Evolutionary conservation across 192 early-diverging fungal genomes (phyloP), one percentile per base, ranked within the genome.

Genomic region (Backusella parvicylindrica): DNA sequence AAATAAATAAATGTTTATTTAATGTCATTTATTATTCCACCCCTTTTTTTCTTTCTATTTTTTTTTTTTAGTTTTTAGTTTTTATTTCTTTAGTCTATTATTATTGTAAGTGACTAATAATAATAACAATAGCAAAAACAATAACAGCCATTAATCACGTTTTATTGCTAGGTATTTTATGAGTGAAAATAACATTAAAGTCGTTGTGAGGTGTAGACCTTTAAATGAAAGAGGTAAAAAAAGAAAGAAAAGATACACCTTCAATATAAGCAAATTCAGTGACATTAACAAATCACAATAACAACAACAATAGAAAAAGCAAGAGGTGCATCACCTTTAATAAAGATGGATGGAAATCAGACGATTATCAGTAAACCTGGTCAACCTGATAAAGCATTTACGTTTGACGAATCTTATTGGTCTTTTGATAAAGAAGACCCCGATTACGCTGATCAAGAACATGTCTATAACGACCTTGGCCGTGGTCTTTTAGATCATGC

Each of bases 381-480:
- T 70, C 77, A 79, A 64, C 56, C 36, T 32, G 73, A 72, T 74
- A 91, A 91, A 76, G 79, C 88, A 6, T 97, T 94, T 79, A 93
- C 89, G 12, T 97, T 94, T 80, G 96, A 97, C 77, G 82, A 91
- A 68, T 95, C 92, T 13, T 97, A 94, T 84, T 95, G 94, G 94
- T 91, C 94, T 0, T 91, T 79, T 26, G 90, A 92, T 82, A 85
- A 87, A 49, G 83, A 41, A 53, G 89, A 87, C 47, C 70, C 87
- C 0, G 73, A 84, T 36, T 92, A 88, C 73, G 93, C 94, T 40
- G 85, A 89, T 68, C 96, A 97, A 75, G 81, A 89, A 71, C 78
- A 70, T 3, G 86, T 98, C 18, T 98, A 94, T 79, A 84, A 88
- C 32, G 90, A 92, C 38, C 84, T 96, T 18, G 95, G 95, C 6